These are phyloP conservation scores for Coemansia sp. DNA, from an alignment of 192 early-diverging fungal species.

Conservation along the genomic window DNA sequence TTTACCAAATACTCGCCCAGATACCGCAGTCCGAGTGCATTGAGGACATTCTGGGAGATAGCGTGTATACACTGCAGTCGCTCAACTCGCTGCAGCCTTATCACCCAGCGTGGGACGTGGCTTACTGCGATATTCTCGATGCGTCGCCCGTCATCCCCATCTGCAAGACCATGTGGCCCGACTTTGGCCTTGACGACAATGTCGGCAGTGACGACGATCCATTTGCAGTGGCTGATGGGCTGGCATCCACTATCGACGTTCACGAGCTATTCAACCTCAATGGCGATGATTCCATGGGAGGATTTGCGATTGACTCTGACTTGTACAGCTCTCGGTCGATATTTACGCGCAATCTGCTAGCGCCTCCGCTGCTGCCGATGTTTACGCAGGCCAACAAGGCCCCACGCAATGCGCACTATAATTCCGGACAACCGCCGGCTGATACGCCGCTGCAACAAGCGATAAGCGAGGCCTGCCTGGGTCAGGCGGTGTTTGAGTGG, in stretches of 20 bases:
- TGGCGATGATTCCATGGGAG: conserved; percentile 11
- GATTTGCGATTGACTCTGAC: conserved; percentile 19
- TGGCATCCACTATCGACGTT: conserved; percentile 12
- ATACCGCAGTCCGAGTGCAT: conserved; percentile 15
- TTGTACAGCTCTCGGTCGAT: conserved; percentile 20
- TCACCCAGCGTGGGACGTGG: conserved; percentile 33
- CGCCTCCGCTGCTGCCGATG: conserved; percentile 44
- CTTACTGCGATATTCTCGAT: conserved; percentile 46
- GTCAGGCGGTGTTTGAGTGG: conserved; percentile 49
- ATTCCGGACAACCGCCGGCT: conserved; percentile 28
- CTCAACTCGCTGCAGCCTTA: conserved; percentile 27
- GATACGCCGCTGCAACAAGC: conserved; percentile 42
- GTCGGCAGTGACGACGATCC: conserved; percentile 2
- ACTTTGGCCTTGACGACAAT: conserved; percentile 16
- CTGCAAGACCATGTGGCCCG: conserved; percentile 51
- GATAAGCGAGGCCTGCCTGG: conserved; percentile 39
- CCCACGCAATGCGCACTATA: conserved; percentile 23
- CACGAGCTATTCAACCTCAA: conserved; percentile 20
- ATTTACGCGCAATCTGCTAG: conserved; percentile 45
- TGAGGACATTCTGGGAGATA: conserved; percentile 43
- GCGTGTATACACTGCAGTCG: conserved; percentile 34
- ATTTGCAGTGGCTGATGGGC: not conserved
- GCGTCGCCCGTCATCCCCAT: conserved; percentile 46
- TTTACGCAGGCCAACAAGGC: conserved; percentile 46
- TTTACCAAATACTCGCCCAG: conserved; percentile 41